Conservation (phyloP, 208 protist species). For the Jaenimonas drosophilae region DNA sequence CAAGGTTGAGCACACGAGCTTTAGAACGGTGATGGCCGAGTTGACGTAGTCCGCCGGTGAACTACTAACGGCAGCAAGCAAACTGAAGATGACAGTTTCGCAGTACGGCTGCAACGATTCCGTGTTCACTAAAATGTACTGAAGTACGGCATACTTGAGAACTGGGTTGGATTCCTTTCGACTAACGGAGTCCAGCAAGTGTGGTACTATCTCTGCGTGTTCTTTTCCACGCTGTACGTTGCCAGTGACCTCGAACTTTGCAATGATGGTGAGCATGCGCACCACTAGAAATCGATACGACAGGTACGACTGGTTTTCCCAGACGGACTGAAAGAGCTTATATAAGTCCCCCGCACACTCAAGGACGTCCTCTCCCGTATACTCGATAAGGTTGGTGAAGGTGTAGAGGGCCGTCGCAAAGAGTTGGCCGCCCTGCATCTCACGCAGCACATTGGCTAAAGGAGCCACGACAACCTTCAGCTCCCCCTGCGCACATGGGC, state of each 20-base stretch:
- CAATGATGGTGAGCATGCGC: constrained; percentile 59
- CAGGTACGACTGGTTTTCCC: constrained; percentile 34
- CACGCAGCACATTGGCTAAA: constrained; percentile 38
- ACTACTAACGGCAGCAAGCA: constrained; percentile 42
- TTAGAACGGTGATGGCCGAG: constrained; percentile 39
- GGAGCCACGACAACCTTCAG: constrained; percentile 47
- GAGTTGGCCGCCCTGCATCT: constrained; percentile 31
- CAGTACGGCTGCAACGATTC: constrained; percentile 44
- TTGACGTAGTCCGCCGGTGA: constrained; percentile 33
- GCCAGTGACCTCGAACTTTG: constrained; percentile 33
- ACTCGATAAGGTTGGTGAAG: constrained; percentile 60
- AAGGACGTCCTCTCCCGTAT: constrained; percentile 33
- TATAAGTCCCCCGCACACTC: constrained; percentile 34
- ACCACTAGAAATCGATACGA: constrained; percentile 69
- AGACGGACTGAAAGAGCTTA: constrained; percentile 51
- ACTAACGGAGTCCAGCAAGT: constrained; percentile 66
- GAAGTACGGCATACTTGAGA: constrained; percentile 63
- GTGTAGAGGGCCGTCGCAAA: constrained; percentile 59
- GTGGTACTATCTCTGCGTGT: constrained; percentile 37
- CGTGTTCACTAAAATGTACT: constrained; percentile 64
- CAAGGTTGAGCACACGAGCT: constrained; percentile 50
- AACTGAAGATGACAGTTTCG: constrained; percentile 42
- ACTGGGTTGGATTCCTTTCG: constrained; percentile 25
- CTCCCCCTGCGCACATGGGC: constrained; percentile 48
- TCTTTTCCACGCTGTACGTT: constrained; percentile 28